Conservation (phyloP, 2,329 filamentous ascomycete genomes). For the Fusarium solani-melongenae region DNA sequence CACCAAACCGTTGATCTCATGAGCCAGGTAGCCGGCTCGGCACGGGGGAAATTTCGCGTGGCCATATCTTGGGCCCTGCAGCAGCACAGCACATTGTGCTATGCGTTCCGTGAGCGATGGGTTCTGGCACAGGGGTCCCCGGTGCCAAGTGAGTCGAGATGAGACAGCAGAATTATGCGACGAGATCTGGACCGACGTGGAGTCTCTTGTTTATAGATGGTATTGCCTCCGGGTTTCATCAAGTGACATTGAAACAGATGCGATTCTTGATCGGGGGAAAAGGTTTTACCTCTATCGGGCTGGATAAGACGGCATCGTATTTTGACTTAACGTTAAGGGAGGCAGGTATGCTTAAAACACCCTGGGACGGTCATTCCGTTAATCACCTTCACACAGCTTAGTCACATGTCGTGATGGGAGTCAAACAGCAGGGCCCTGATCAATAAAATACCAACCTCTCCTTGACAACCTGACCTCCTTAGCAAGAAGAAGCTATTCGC, state of each 20-base stretch:
- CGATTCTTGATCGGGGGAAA: background rate
- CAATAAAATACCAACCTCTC: background rate
- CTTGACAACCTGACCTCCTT: background rate
- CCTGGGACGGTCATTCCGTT: background rate
- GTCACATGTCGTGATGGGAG: background rate
- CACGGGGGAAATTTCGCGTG: background rate
- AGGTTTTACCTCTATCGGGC: background rate
- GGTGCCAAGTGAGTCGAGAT: constrained; percentile 12
- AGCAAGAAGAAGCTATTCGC: constrained; percentile 15
- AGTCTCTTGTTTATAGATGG: constrained; percentile 8
- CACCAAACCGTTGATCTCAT: background rate
- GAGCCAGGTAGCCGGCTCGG: background rate
- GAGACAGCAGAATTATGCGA: constrained; percentile 20
- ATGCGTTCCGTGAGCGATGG: constrained; percentile 5
- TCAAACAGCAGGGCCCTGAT: background rate
- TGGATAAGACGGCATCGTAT: background rate
- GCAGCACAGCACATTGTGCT: constrained; percentile 4
- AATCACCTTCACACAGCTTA: background rate
- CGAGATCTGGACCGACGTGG: constrained; percentile 25
- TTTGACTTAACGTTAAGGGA: background rate
- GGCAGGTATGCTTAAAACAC: background rate
- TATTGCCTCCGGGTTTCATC: constrained; percentile 25
- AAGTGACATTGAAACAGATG: constrained; percentile 21
- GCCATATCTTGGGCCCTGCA: constrained; percentile 13
- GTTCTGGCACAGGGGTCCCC: constrained; percentile 12